Conservation (phyloP, 2,329 filamentous ascomycete genomes). For the Neurospora sp. region DNA sequence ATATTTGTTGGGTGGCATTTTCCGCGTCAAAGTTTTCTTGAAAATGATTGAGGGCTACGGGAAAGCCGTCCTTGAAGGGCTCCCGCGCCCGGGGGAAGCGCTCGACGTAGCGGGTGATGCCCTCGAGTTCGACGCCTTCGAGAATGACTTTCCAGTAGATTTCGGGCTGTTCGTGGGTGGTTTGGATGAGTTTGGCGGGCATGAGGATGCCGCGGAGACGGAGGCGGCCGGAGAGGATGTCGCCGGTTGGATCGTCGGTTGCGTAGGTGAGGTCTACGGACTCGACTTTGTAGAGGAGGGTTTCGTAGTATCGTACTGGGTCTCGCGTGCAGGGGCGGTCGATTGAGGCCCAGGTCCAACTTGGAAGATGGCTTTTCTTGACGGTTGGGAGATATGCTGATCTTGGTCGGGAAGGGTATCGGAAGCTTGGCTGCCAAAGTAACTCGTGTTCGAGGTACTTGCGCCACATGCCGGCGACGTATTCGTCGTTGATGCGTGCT, state of each 20-base stretch:
- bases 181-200: slow-evolving; percentile 1
- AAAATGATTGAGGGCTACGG: not conserved
- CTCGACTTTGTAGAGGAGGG: slow-evolving; percentile 1
- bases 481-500: not conserved
- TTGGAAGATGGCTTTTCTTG: slow-evolving; percentile 1
- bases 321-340: not conserved
- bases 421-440: not conserved
- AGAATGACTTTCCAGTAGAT: slow-evolving; percentile 17
- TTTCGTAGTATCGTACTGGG: not conserved
- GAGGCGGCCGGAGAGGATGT: not conserved
- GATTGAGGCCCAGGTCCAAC: slow-evolving; percentile 5
- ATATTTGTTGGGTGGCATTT: not conserved
- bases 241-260: not conserved
- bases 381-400: not conserved
- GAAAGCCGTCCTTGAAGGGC: slow-evolving; percentile 23
- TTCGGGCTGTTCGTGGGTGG: slow-evolving; percentile 19
- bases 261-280: not conserved
- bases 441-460: slow-evolving; percentile 3
- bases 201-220: slow-evolving; percentile 1
- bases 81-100: slow-evolving; percentile 20
- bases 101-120: slow-evolving; percentile 17
- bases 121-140: slow-evolving; percentile 20
- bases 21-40: not conserved
- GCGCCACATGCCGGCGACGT: slow-evolving; percentile 6
- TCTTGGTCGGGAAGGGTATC: not conserved